A percentile compares a stretch with the other conserved stretches of the same genome.
Evolutionary conservation across 805 yeast species (phyloP).

Genomic region (Cyberlindnera xishuangbannaensis): DNA sequence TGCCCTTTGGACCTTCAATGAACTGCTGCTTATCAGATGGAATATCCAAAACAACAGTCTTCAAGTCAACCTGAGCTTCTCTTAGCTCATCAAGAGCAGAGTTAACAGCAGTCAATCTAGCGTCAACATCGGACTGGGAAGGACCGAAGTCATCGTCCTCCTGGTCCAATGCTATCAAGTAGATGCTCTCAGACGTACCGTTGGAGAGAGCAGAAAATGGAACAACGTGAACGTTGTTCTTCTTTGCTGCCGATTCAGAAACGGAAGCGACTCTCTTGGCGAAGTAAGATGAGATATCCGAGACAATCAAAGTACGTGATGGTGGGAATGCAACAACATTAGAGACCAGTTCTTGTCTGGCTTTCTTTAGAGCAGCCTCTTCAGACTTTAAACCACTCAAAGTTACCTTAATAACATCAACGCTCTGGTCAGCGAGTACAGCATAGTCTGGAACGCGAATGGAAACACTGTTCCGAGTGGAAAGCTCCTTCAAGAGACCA

Average conservation of each 20-base stretch:
- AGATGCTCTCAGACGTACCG: slow-evolving; percentile 37
- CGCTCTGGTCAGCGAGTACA: slow-evolving; percentile 39
- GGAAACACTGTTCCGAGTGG: slow-evolving; percentile 36
- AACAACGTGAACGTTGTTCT: slow-evolving; percentile 48
- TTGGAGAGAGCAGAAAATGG: slow-evolving; percentile 48
- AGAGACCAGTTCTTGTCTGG: slow-evolving; percentile 68
- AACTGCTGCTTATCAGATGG: slow-evolving; percentile 50
- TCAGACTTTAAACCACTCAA: slow-evolving; percentile 48
- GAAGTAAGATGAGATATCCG: slow-evolving; percentile 65
- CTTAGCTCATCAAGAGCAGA: slow-evolving; percentile 52
- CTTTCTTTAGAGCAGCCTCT: slow-evolving; percentile 46
- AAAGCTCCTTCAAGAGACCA: slow-evolving; percentile 40
- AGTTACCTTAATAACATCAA: slow-evolving; percentile 40
- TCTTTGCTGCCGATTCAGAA: slow-evolving; percentile 37
- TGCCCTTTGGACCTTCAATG: slow-evolving; percentile 54
- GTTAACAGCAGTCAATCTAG: slow-evolving; percentile 49
- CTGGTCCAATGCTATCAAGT: slow-evolving; percentile 46
- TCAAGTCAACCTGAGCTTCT: slow-evolving; percentile 48
- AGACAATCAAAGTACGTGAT: slow-evolving; percentile 46
- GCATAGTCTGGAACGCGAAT: slow-evolving; percentile 42
- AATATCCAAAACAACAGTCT: slow-evolving; percentile 45
- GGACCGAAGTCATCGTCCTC: slow-evolving; percentile 69
- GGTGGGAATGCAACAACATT: slow-evolving; percentile 73
- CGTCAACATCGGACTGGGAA: slow-evolving; percentile 50
- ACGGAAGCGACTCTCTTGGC: slow-evolving; percentile 37